These are phyloP conservation scores for Didymella pinodella DNA, from an alignment of 2,329 filamentous ascomycete species.

Conservation along the genomic window DNA sequence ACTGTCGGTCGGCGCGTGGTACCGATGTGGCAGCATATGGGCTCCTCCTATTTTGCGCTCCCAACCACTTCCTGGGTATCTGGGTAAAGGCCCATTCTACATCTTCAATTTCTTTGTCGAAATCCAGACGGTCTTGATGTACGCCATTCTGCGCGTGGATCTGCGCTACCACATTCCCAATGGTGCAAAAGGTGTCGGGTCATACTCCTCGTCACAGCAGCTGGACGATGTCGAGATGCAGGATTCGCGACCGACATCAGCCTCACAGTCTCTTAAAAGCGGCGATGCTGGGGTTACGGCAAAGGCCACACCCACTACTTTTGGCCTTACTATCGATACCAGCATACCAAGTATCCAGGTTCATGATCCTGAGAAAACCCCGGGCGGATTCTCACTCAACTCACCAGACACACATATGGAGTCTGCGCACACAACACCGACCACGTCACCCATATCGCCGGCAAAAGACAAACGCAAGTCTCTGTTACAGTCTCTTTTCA, in stretches of 20 bases:
- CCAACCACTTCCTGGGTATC: constrained; percentile 70
- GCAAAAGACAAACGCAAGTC: constrained; percentile 12
- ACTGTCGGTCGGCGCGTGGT: constrained; percentile 73
- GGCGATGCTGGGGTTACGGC: not conserved
- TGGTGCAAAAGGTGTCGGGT: constrained; percentile 63
- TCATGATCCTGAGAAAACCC: constrained; percentile 18
- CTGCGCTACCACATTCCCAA: constrained; percentile 77
- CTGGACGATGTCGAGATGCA: constrained; percentile 30
- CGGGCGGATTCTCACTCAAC: constrained; percentile 4
- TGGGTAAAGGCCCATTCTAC: constrained; percentile 78
- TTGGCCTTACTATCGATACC: constrained; percentile 17
- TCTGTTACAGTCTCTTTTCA: constrained; percentile 14
- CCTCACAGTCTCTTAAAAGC: constrained; percentile 10
- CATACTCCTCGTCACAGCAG: constrained; percentile 26
- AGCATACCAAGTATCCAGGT: constrained; percentile 10
- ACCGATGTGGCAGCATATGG: constrained; percentile 69
- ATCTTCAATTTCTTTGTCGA: constrained; percentile 80
- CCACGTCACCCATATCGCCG: constrained; percentile 14
- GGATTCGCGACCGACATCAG: constrained; percentile 25
- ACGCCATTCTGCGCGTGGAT: constrained; percentile 74
- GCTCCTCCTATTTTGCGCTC: constrained; percentile 56
- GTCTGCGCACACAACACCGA: constrained; percentile 4
- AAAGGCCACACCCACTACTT: constrained; percentile 1
- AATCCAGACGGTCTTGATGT: constrained; percentile 72
- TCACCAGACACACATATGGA: constrained; percentile 8